Conservation (phyloP, 2,329 filamentous ascomycete genomes). For the Aspergillus fumigatus region DNA sequence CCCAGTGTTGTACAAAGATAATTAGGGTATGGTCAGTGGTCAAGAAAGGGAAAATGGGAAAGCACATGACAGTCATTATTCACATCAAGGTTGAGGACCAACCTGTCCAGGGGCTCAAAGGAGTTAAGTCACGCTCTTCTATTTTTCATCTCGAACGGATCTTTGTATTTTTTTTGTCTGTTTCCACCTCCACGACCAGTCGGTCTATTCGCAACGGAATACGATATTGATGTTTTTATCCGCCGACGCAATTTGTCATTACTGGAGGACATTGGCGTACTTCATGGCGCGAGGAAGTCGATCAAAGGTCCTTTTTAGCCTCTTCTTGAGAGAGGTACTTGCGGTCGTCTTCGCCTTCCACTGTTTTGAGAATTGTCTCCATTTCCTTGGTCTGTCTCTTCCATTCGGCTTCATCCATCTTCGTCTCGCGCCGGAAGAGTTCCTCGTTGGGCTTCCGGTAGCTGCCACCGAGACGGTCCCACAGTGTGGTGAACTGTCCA, state of each 20-base stretch:
- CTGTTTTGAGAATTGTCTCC: conserved; percentile 69
- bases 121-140: neutral
- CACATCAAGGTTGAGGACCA: neutral
- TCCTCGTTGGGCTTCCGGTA: conserved; percentile 83
- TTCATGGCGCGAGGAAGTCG: neutral
- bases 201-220: neutral
- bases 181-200: neutral
- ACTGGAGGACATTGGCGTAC: neutral
- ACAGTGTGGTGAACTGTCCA: conserved; percentile 87
- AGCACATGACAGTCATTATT: conserved; percentile 1
- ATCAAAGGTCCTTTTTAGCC: conserved; percentile 37
- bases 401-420: conserved; percentile 80
- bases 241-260: neutral
- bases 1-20: conserved; percentile 10
- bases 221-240: neutral
- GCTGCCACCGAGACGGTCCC: conserved; percentile 82
- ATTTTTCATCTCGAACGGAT: neutral
- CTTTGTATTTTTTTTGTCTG: neutral
- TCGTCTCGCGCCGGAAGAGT: conserved; percentile 77
- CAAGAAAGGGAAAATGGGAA: neutral
- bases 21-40: neutral
- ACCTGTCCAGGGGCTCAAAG: neutral
- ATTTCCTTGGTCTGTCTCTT: conserved; percentile 70
- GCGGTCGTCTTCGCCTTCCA: conserved; percentile 56
- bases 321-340: conserved; percentile 33